phyloP scores from a whole-genome alignment of 2,329 filamentous ascomycete species.

The Karstenula rhodostoma region DNA sequence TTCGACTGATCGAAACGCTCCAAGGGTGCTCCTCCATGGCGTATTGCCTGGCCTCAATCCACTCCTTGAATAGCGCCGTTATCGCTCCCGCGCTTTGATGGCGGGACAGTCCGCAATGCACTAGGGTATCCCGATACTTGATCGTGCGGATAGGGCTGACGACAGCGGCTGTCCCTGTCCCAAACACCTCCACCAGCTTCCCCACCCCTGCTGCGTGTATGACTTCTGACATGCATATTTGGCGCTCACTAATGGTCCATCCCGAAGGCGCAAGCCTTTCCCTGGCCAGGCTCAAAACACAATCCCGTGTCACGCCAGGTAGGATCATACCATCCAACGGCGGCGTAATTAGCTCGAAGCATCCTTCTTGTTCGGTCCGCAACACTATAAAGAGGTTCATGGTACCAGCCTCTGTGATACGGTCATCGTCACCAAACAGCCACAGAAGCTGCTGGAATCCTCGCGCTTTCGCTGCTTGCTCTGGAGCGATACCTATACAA shows the following conservation, averaged over 20 bases:
- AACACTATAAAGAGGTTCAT: conserved; percentile 9
- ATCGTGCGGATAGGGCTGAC: conserved; percentile 10
- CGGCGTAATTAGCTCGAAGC: conserved; percentile 1
- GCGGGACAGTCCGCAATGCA: conserved; percentile 4
- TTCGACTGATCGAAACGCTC: not conserved
- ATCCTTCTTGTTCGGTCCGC: not conserved
- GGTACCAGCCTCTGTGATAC: conserved; percentile 6
- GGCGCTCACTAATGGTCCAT: conserved; percentile 4
- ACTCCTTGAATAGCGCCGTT: conserved; percentile 1
- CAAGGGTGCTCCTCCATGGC: conserved; percentile 7
- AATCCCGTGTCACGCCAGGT: conserved; percentile 9
- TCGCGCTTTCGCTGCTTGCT: not conserved
- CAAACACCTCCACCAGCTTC: conserved; percentile 1
- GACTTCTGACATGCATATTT: not conserved
- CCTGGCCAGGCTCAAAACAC: conserved; percentile 2
- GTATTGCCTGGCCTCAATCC: conserved; percentile 7
- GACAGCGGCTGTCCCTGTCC: conserved; percentile 7
- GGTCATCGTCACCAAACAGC: conserved; percentile 8
- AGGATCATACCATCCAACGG: conserved; percentile 8
- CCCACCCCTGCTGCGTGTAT: not conserved
- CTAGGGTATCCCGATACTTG: not conserved
- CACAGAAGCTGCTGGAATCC: conserved; percentile 9
- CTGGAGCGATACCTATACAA: conserved; percentile 1
- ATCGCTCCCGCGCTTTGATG: conserved; percentile 1
- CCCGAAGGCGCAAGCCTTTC: conserved; percentile 4